Conservation (phyloP, 805 yeast species). For the Candida ponderosae region DNA sequence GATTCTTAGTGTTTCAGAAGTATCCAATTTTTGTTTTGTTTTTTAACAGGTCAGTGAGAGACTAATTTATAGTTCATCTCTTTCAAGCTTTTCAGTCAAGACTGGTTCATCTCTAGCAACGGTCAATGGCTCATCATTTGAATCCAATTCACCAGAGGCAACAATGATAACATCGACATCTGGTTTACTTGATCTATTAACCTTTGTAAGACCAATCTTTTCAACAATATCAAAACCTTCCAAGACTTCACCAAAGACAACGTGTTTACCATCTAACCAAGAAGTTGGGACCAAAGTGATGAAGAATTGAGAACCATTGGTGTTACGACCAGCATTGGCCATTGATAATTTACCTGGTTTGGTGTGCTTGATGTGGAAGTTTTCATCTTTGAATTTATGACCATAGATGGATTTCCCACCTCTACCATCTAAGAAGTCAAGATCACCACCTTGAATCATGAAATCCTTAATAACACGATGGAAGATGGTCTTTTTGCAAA, state of each 20-base stretch:
- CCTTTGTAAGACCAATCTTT: slow-evolving; percentile 66
- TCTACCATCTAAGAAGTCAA: slow-evolving; percentile 58
- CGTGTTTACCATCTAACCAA: slow-evolving; percentile 94
- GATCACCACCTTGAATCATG: slow-evolving; percentile 82
- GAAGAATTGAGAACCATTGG: slow-evolving; percentile 93
- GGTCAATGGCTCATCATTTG: slow-evolving; percentile 20
- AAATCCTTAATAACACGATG: slow-evolving; percentile 67
- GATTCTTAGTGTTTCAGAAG: background rate
- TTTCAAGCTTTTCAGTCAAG: slow-evolving; percentile 14
- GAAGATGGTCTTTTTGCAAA: slow-evolving; percentile 54
- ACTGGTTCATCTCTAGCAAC: slow-evolving; percentile 8
- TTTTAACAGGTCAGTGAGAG: no score
- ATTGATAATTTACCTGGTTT: slow-evolving; percentile 63
- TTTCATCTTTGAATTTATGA: slow-evolving; percentile 58
- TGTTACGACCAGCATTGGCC: slow-evolving; percentile 75
- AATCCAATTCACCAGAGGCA: slow-evolving; percentile 61
- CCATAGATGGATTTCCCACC: slow-evolving; percentile 77
- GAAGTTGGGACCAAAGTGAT: slow-evolving; percentile 85
- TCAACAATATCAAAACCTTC: slow-evolving; percentile 81
- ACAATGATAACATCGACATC: slow-evolving; percentile 52
- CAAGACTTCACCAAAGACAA: slow-evolving; percentile 91
- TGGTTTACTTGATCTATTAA: slow-evolving; percentile 69
- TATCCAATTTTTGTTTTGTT: background rate
- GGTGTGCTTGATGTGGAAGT: slow-evolving; percentile 59
- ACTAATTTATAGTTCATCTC: slow-evolving; percentile 26